phyloP scores from a whole-genome alignment of 371 early-diverging fungal genomes.

The Globomyces sp. region DNA sequence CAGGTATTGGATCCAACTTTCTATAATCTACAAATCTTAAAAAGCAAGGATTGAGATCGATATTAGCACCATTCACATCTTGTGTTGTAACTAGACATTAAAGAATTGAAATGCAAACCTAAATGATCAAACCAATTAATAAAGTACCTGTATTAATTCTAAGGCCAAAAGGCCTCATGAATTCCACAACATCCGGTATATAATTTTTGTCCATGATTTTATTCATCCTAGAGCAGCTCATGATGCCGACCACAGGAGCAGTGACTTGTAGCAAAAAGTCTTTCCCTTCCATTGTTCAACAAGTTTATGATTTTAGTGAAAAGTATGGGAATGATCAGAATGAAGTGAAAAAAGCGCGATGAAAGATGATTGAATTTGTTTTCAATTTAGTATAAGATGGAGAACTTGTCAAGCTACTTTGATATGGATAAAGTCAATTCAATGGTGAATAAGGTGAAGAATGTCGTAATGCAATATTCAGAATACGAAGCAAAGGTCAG shows the following conservation, averaged over 20 bases:
- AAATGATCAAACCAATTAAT: background rate
- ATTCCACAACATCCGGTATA: slow-evolving; percentile 67
- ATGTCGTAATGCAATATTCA: slow-evolving; percentile 40
- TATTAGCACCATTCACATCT: slow-evolving; percentile 9
- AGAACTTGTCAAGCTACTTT: slow-evolving; percentile 40
- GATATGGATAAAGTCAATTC: slow-evolving; percentile 37
- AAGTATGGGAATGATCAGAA: too few relatives aligned
- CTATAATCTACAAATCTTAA: slow-evolving; percentile 18
- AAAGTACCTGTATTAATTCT: slow-evolving; percentile 67
- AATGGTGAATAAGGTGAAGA: slow-evolving; percentile 51
- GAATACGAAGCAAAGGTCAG: slow-evolving; percentile 40
- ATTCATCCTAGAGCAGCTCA: slow-evolving; percentile 66
- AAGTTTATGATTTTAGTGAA: background rate
- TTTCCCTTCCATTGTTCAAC: slow-evolving; percentile 10
- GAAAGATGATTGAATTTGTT: too few relatives aligned
- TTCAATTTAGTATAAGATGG: background rate
- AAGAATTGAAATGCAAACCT: background rate
- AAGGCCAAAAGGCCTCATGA: slow-evolving; percentile 81
- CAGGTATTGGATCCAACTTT: slow-evolving; percentile 43
- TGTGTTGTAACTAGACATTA: slow-evolving; percentile 1
- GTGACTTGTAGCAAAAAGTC: slow-evolving; percentile 7
- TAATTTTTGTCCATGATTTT: slow-evolving; percentile 67
- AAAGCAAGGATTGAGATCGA: slow-evolving; percentile 4
- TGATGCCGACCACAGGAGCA: slow-evolving; percentile 64
- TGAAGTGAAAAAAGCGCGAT: too few relatives aligned